Evolutionary conservation across 2,329 filamentous ascomycete species (phyloP).

Genomic region (Aspergillus thermomutatus): DNA sequence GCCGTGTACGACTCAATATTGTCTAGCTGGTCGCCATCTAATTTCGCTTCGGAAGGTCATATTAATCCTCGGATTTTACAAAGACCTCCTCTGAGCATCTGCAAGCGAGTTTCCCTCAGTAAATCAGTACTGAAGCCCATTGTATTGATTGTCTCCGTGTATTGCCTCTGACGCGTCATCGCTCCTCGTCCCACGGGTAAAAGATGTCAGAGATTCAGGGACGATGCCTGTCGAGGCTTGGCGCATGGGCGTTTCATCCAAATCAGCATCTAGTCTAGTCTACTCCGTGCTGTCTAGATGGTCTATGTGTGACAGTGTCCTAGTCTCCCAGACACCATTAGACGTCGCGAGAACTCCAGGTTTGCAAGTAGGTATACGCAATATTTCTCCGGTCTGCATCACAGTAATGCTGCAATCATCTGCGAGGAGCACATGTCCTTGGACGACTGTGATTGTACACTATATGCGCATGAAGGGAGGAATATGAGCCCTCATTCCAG

Average conservation of each 20-base stretch:
- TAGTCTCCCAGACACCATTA: not conserved
- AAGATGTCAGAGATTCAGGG: not conserved
- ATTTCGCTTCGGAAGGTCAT: not conserved
- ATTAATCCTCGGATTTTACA: not conserved
- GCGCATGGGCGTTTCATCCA: not conserved
- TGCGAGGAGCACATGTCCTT: not conserved
- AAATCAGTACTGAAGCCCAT: not conserved
- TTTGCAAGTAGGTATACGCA: not conserved
- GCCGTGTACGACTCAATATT: not conserved
- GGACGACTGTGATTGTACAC: not conserved
- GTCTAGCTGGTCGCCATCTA: not conserved
- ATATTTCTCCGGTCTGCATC: not conserved
- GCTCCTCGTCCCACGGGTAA: not conserved
- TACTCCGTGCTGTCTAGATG: not conserved
- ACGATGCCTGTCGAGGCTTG: not conserved
- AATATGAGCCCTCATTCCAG: constrained; percentile 44
- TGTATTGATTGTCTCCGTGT: not conserved
- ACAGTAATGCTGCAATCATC: not conserved
- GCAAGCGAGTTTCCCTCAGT: not conserved
- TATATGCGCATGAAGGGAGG: not conserved
- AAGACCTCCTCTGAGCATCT: not conserved
- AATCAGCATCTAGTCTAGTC: not conserved
- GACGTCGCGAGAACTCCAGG: not conserved
- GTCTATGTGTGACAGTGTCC: not conserved
- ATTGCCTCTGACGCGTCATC: not conserved